phyloP scores from a whole-genome alignment of 2,329 filamentous ascomycete species.

The Xylaria sp. region DNA sequence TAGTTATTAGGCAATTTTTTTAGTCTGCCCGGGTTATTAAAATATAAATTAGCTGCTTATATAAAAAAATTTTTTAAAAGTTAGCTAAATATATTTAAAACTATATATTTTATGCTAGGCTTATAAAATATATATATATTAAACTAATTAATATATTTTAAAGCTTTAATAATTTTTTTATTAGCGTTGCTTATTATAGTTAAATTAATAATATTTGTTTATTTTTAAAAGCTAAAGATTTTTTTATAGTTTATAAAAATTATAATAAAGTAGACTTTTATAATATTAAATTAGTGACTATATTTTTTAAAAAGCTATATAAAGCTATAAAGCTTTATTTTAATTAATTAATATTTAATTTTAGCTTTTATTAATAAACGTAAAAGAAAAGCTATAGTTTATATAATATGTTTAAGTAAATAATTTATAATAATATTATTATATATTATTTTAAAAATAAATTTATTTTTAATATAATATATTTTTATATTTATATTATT shows the following conservation, averaged over 20 bases:
- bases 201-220: background rate
- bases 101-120: background rate
- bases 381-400: background rate
- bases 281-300: background rate
- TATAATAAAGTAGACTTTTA: background rate
- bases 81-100: background rate
- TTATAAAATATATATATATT: background rate
- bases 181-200: background rate
- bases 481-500: background rate
- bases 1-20: background rate
- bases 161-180: background rate
- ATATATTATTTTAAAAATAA: background rate
- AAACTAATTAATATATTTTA: background rate
- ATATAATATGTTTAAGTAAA: background rate
- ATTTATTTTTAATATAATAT: background rate
- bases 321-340: background rate
- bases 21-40: background rate
- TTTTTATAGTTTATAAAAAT: background rate
- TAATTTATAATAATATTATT: background rate
- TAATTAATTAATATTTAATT: background rate
- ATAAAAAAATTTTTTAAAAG: background rate
- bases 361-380: background rate
- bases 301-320: background rate
- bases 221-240: background rate
- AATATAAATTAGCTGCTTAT: background rate